Evolutionary conservation across 768 basidiomycete genomes (phyloP).

Genomic region (Naganishia randhawae): DNA sequence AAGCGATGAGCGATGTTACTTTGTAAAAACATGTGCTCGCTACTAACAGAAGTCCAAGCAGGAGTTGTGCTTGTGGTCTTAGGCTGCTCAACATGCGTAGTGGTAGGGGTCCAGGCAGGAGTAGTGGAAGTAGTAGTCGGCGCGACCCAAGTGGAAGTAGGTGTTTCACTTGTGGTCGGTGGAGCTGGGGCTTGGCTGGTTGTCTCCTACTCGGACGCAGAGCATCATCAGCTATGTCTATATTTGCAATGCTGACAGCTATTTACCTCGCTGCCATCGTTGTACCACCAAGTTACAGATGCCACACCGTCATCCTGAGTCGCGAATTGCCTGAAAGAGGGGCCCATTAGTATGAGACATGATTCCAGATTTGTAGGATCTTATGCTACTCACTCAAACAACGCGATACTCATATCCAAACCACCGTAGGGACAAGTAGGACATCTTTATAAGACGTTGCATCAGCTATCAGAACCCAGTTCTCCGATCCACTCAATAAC

Average conservation of each 20-base stretch:
- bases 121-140: constrained; percentile 26
- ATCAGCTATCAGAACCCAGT: neutral
- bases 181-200: constrained; percentile 21
- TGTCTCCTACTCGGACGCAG: neutral
- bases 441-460: constrained; percentile 13
- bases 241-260: neutral
- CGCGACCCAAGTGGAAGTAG: constrained; percentile 19
- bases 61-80: constrained; percentile 12
- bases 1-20: neutral
- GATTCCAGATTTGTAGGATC: neutral
- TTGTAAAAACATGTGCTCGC: too few species aligned
- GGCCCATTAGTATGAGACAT: neutral
- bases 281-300: constrained; percentile 32
- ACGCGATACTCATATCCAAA: constrained; percentile 28
- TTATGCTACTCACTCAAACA: constrained; percentile 24
- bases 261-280: constrained; percentile 27
- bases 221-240: neutral
- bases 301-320: constrained; percentile 28
- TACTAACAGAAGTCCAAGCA: constrained; percentile 17
- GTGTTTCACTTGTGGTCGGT: constrained; percentile 17
- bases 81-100: neutral
- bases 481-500: neutral
- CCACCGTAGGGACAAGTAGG: constrained; percentile 32
- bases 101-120: constrained; percentile 28
- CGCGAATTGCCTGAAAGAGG: constrained; percentile 23